Evolutionary conservation across 371 early-diverging fungal species (phyloP).

Genomic region (Rhizopus delemar): DNA sequence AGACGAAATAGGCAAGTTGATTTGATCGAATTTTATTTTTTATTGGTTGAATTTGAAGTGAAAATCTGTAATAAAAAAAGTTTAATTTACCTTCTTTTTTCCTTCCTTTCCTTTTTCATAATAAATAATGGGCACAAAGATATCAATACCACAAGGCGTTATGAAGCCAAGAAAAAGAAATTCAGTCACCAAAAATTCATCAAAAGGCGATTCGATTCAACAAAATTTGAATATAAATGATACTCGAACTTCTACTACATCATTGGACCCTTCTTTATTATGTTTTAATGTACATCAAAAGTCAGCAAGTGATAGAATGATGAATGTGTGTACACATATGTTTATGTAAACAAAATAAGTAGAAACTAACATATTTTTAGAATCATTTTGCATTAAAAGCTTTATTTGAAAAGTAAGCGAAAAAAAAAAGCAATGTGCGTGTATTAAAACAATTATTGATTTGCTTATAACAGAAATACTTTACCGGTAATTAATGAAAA

Average conservation of each 20-base stretch:
- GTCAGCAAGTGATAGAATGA: not conserved
- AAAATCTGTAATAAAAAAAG: too few species aligned
- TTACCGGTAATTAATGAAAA: not conserved
- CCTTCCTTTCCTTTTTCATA: too few species aligned
- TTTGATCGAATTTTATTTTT: too few species aligned
- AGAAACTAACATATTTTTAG: not conserved
- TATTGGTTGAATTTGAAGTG: too few species aligned
- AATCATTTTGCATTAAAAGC: constrained; percentile 1
- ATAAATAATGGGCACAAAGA: not conserved
- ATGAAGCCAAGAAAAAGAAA: not conserved
- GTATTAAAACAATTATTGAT: too few species aligned
- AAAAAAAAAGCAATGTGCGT: not conserved
- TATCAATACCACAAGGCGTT: not conserved
- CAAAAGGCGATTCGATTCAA: not conserved
- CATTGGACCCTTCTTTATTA: constrained; percentile 3
- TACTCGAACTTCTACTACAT: not conserved
- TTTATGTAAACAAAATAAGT: not conserved
- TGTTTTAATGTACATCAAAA: not conserved
- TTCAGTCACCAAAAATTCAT: not conserved
- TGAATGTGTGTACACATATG: not conserved
- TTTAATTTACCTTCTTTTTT: too few species aligned
- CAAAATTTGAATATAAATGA: not conserved
- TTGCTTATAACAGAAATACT: constrained; percentile 17
- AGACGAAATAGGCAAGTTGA: too few species aligned
- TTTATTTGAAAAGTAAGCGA: constrained; percentile 2